These are phyloP conservation scores for Geosmithia putterillii DNA, from an alignment of 2,329 filamentous ascomycete genomes.

Conservation along the genomic window DNA sequence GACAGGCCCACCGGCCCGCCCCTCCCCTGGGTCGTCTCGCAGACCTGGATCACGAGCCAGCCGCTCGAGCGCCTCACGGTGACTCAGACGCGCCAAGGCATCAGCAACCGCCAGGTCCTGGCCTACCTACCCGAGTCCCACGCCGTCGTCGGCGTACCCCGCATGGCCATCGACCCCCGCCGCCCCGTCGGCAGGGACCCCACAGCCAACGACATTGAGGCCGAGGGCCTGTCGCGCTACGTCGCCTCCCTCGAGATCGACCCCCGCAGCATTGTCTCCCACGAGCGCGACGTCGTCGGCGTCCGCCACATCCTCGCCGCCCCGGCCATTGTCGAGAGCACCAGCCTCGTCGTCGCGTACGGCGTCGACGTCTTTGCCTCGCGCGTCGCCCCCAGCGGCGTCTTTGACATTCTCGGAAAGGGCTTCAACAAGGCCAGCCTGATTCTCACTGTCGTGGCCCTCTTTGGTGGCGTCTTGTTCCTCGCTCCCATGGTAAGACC, in stretches of 20 bases:
- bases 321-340: conserved; percentile 80
- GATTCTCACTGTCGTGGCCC: conserved; percentile 68
- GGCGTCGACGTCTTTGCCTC: conserved; percentile 85
- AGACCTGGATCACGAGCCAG: conserved; percentile 69
- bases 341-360: conserved; percentile 77
- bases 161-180: conserved; percentile 69
- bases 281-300: conserved; percentile 70
- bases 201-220: conserved; percentile 61
- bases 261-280: conserved; percentile 66
- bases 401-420: conserved; percentile 87
- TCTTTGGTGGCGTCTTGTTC: conserved; percentile 63
- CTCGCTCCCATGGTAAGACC: conserved; percentile 72
- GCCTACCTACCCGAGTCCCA: conserved; percentile 63
- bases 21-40: conserved; percentile 64
- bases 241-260: conserved; percentile 70
- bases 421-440: conserved; percentile 88
- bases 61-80: conserved; percentile 71
- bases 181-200: conserved; percentile 78
- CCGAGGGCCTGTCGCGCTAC: conserved; percentile 71
- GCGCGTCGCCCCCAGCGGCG: conserved; percentile 71
- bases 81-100: conserved; percentile 84
- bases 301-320: conserved; percentile 60
- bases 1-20: conserved; percentile 40
- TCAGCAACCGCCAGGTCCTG: conserved; percentile 71
- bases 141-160: conserved; percentile 68